Percentiles rank a stretch among this genome's conserved stretches.
Conservation (phyloP, 2,329 filamentous ascomycete genomes). For the Colletotrichum tanaceti region DNA sequence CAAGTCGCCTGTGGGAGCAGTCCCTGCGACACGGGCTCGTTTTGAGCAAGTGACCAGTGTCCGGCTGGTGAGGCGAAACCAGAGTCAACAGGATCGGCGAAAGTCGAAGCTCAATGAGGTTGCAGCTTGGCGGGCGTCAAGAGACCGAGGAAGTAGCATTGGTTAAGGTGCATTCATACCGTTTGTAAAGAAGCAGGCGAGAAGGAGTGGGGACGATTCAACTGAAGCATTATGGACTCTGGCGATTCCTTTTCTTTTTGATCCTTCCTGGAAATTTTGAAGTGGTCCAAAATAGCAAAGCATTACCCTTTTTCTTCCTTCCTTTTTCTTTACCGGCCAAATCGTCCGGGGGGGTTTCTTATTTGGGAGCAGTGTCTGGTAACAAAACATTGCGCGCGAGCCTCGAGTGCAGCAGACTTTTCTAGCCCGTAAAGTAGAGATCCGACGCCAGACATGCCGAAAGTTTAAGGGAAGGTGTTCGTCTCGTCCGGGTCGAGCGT, state of each 20-base stretch:
- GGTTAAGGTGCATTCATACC: constrained; percentile 35
- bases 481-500: neutral
- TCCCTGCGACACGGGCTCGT: neutral
- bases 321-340: neutral
- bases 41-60: constrained; percentile 37
- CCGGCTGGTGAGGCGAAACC: constrained; percentile 37
- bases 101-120: constrained; percentile 26
- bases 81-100: constrained; percentile 37
- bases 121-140: constrained; percentile 7
- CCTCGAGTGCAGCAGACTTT: neutral
- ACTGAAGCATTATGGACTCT: neutral
- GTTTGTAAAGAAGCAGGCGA: constrained; percentile 14
- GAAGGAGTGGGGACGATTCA: neutral
- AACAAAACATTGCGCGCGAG: neutral
- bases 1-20: neutral
- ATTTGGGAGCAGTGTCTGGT: neutral
- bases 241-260: neutral
- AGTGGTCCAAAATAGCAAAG: constrained; percentile 29
- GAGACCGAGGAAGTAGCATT: constrained; percentile 25
- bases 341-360: neutral
- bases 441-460: constrained; percentile 14
- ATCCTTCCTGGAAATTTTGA: constrained; percentile 9
- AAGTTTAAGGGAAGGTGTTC: constrained; percentile 19
- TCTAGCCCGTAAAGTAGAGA: neutral
- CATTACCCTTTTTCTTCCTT: neutral